Evolutionary conservation across 2,329 filamentous ascomycete genomes (phyloP), one percentile per base, ranked within the genome.

Genomic region (Nothomitra cinnamomea): DNA sequence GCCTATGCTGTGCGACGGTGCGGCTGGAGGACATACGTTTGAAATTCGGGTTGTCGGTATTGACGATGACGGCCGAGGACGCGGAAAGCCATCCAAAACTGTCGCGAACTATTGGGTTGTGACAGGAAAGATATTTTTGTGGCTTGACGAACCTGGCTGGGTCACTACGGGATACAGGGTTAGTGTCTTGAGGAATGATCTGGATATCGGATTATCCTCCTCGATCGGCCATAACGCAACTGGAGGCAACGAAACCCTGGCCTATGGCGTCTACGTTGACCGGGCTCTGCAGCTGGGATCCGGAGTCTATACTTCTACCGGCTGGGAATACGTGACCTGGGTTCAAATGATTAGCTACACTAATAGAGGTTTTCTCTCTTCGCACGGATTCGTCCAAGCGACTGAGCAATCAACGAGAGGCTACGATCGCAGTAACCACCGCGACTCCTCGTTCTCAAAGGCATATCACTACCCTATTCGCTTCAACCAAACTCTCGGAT

Each of bases 91-190:
- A 5, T 76, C 75, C 0, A 64, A 74, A 21, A 73, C 72, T 0
- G 78, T 84, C 1, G 77, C 73, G n/a, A 75, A 72, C 53, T 79
- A 79, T 61, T 92, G 86, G 87, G 75, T 83, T 15, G 75, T 92
- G 2, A 83, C 82, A 0, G 86, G 84, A 40, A 92, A 89, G 65
- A 71, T 90, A 10, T 90, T 92, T 62, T 60, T 88, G n/a, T 92
- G 85, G 79, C 71, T 82, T 0, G 79, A 82, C 59, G 58, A 67
- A 1, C 62, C 64, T 5, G 67, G 64, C 7, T 73, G 70, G 17
- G 63, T 78, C 53, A 80, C 79, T 0, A 79, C 73, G 1, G 77
- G 75, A 12, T 63, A 60, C 1, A 47, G 62, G 10, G 69, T 70
- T 1, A 61, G 38, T 1, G 57, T 70, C 13, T 53, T 59, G 3